phyloP scores from a whole-genome alignment of 257 asterid species.

The Solanum sitiens region DNA sequence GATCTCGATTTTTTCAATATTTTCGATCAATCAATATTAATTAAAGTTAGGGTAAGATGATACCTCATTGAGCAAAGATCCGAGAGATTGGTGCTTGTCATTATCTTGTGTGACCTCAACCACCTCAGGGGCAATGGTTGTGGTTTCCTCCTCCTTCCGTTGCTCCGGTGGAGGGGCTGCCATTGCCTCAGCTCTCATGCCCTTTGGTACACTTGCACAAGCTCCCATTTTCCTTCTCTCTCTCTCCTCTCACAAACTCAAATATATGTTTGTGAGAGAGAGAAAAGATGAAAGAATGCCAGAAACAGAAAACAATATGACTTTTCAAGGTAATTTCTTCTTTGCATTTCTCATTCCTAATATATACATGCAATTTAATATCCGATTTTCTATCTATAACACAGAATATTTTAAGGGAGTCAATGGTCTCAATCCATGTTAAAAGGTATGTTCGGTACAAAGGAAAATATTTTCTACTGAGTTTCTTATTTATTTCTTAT shows the following conservation, averaged over 20 bases:
- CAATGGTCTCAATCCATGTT: not conserved
- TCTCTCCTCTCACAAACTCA: not conserved
- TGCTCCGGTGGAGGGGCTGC: conserved; percentile 27
- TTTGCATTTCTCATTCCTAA: not conserved
- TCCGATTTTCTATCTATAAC: conserved; percentile 7
- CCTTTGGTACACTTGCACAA: conserved; percentile 47
- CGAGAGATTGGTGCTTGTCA: not conserved
- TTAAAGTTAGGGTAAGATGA: not conserved
- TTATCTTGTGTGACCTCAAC: conserved; percentile 17
- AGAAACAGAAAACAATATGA: not conserved
- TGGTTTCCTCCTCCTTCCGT: conserved; percentile 23
- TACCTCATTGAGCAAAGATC: not conserved
- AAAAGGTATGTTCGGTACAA: not conserved
- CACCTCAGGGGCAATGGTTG: conserved; percentile 5
- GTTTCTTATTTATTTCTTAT: no score
- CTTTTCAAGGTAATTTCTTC: not conserved
- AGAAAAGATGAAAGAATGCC: conserved; percentile 14
- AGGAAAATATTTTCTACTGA: not conserved
- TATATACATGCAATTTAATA: conserved; percentile 3
- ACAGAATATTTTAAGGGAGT: conserved; percentile 8
- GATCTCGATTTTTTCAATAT: not conserved
- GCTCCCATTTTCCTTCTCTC: conserved; percentile 25
- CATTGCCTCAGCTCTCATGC: conserved; percentile 26
- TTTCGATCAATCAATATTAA: no score
- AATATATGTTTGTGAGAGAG: not conserved